Percentiles rank a stretch among this genome's conserved stretches.
Conservation (phyloP, 192 early-diverging fungal species). For the Entomortierella lignicola region DNA sequence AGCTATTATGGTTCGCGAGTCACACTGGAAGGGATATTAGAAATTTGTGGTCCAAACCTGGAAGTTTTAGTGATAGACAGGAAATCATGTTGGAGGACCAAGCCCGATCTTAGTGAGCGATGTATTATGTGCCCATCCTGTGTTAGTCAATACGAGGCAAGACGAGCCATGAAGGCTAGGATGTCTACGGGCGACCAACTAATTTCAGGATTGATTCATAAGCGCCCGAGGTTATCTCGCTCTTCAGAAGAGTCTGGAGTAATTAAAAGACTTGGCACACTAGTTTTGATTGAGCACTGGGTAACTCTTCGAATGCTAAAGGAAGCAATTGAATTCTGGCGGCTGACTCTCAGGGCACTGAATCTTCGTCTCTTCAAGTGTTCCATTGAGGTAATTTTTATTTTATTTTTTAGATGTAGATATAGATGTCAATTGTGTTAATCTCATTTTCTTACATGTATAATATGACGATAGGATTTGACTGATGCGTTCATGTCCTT, state of each 20-base stretch:
- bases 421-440: background rate
- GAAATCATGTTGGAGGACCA: slow-evolving; percentile 38
- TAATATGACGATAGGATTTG: background rate
- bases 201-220: slow-evolving; percentile 12
- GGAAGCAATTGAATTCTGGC: slow-evolving; percentile 13
- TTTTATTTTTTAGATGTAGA: background rate
- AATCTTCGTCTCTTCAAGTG: slow-evolving; percentile 26
- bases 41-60: slow-evolving; percentile 29
- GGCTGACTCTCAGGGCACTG: slow-evolving; percentile 4
- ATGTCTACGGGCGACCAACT: slow-evolving; percentile 35
- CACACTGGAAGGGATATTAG: slow-evolving; percentile 35
- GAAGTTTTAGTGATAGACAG: slow-evolving; percentile 24
- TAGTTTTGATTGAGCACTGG: slow-evolving; percentile 36
- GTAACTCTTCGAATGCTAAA: slow-evolving; percentile 16
- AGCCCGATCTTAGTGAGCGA: background rate
- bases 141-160: background rate
- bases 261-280: slow-evolving; percentile 5
- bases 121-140: slow-evolving; percentile 11
- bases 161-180: background rate
- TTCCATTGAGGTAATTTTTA: slow-evolving; percentile 19
- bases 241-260: background rate
- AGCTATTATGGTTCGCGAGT: slow-evolving; percentile 36
- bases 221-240: background rate
- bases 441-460: too few species aligned
- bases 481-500: background rate